phyloP scores from a whole-genome alignment of 495 filamentous ascomycete genomes.

The Tuber brumale region DNA sequence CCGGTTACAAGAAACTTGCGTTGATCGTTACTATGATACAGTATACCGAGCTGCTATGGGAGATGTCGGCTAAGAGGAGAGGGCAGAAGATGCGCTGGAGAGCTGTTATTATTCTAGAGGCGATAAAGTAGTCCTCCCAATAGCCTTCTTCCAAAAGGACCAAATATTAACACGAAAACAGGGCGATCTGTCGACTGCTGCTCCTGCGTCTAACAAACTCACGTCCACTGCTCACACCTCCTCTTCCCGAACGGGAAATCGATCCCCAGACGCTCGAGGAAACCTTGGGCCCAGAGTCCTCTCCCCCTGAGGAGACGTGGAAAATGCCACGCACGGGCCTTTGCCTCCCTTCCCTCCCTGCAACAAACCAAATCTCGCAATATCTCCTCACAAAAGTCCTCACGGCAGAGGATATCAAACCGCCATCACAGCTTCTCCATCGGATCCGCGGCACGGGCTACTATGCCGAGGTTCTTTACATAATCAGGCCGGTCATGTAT shows the following conservation, averaged over 20 bases:
- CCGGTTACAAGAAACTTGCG: slow-evolving; percentile 69
- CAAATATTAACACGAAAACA: slow-evolving; percentile 20
- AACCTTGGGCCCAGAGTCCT: slow-evolving; percentile 25
- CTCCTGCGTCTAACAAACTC: slow-evolving; percentile 78
- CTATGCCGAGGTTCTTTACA: slow-evolving; percentile 80
- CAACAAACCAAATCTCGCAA: slow-evolving; percentile 66
- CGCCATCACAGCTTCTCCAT: slow-evolving; percentile 74
- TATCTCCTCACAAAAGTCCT: slow-evolving; percentile 89
- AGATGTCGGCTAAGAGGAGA: slow-evolving; percentile 72
- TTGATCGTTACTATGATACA: slow-evolving; percentile 78
- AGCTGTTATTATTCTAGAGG: slow-evolving; percentile 78
- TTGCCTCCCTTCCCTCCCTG: slow-evolving; percentile 71
- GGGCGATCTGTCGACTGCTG: slow-evolving; percentile 71
- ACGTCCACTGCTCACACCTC: slow-evolving; percentile 73
- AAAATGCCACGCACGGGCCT: slow-evolving; percentile 93
- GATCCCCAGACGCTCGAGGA: slow-evolving; percentile 57
- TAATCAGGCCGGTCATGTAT: slow-evolving; percentile 81
- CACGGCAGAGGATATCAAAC: slow-evolving; percentile 92
- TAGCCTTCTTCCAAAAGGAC: background rate
- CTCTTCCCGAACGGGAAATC: slow-evolving; percentile 76
- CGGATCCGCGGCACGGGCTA: slow-evolving; percentile 63
- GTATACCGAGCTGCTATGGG: slow-evolving; percentile 83
- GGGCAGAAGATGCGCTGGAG: slow-evolving; percentile 78
- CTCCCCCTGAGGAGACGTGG: slow-evolving; percentile 56
- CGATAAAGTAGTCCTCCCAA: slow-evolving; percentile 52